Percentiles rank a stretch among this genome's conserved stretches.
phyloP scores from a whole-genome alignment of 768 basidiomycete genomes.

The Lepiota brunneoincarnata region DNA sequence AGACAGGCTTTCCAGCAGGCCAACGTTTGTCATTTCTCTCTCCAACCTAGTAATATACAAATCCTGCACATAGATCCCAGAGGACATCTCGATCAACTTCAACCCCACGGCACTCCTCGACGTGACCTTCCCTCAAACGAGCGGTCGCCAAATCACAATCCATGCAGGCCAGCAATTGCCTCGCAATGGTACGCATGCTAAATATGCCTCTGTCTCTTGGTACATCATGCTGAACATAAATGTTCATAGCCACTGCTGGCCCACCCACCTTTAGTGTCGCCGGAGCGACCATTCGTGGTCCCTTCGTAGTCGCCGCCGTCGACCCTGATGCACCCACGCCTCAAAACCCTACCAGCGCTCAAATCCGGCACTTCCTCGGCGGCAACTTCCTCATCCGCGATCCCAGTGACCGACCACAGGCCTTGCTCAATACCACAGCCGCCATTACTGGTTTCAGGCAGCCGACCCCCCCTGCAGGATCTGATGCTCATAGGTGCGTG shows the following conservation, averaged over 20 bases:
- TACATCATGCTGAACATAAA: no score
- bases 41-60: not conserved
- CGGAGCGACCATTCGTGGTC: constrained; percentile 27
- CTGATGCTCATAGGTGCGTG: constrained; percentile 40
- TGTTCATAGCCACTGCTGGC: constrained; percentile 32
- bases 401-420: constrained; percentile 4
- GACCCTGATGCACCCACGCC: constrained; percentile 56
- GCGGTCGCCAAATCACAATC: constrained; percentile 16
- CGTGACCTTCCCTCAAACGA: constrained; percentile 21
- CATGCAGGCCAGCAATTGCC: constrained; percentile 23
- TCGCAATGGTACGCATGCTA: constrained; percentile 4
- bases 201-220: no score
- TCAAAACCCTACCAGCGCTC: constrained; percentile 35
- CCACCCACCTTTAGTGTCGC: constrained; percentile 32
- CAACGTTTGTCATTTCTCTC: constrained; percentile 14
- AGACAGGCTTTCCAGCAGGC: constrained; percentile 24
- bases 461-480: constrained; percentile 40
- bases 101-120: constrained; percentile 22
- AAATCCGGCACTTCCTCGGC: constrained; percentile 49
- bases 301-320: constrained; percentile 44
- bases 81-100: constrained; percentile 20
- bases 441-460: constrained; percentile 39
- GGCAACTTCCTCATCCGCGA: constrained; percentile 30
- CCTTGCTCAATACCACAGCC: constrained; percentile 35
- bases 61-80: constrained; percentile 19